Conservation (phyloP, 1,284 basidiomycete species). For the Leccinum subrobustum region DNA sequence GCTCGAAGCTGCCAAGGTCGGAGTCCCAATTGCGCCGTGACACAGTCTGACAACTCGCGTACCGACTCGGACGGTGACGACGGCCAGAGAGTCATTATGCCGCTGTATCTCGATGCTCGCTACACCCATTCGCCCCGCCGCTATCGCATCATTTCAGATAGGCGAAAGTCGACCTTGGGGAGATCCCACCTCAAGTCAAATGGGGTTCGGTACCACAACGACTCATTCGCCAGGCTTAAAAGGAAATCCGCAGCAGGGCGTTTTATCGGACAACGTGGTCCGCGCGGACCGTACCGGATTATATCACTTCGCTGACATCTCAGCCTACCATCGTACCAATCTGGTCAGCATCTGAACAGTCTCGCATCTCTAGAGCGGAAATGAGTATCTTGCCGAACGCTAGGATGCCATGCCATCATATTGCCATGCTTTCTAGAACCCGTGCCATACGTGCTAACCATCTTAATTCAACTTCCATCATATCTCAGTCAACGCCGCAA, state of each 20-base stretch:
- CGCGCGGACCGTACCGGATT: not conserved
- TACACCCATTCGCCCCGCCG: not conserved
- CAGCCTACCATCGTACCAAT: not conserved
- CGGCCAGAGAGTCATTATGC: not conserved
- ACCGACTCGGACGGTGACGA: not conserved
- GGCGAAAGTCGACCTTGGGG: not conserved
- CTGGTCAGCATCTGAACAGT: not conserved
- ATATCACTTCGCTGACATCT: not conserved
- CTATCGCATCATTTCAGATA: not conserved
- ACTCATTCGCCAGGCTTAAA: not conserved
- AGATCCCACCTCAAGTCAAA: slow-evolving; percentile 2
- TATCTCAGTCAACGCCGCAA: not conserved
- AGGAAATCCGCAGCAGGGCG: not conserved
- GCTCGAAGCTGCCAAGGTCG: not conserved
- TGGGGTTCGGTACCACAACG: not conserved
- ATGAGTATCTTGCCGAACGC: not conserved
- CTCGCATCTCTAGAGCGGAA: not conserved
- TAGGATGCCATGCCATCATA: not conserved
- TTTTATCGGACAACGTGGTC: not conserved
- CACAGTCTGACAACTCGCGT: not conserved
- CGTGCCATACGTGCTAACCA: not conserved
- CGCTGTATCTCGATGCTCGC: not conserved
- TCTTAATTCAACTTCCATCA: not conserved
- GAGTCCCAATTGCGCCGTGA: not conserved
- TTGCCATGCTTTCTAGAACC: not conserved